Evolutionary conservation across 2,329 filamentous ascomycete genomes (phyloP).

Genomic region (Huntiella decipiens): DNA sequence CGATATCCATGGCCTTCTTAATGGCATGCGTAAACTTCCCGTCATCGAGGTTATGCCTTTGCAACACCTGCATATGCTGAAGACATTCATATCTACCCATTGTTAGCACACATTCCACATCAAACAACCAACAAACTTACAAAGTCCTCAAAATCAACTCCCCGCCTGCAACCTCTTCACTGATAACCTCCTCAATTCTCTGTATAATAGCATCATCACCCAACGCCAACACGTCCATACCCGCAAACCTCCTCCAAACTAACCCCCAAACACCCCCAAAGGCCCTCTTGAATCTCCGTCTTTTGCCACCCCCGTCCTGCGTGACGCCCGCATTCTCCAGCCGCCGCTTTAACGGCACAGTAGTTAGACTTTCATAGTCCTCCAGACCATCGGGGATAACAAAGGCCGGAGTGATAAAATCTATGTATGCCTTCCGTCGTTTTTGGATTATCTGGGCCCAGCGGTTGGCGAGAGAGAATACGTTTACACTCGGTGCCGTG

Average conservation of each 20-base stretch:
- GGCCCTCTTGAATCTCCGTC: slow-evolving; percentile 6
- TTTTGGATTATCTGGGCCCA: slow-evolving; percentile 7
- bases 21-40: no score
- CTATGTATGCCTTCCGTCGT: slow-evolving; percentile 4
- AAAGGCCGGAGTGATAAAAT: slow-evolving; percentile 17
- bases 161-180: no score
- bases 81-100: no score
- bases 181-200: no score
- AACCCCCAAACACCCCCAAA: slow-evolving; percentile 3
- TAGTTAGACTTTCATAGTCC: slow-evolving; percentile 14
- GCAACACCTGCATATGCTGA: no score
- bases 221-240: no score
- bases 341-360: slow-evolving; percentile 3
- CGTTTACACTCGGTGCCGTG: slow-evolving; percentile 3
- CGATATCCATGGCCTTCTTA: no score
- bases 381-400: slow-evolving; percentile 21
- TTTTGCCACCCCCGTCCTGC: neutral
- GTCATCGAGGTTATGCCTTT: no score
- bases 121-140: no score
- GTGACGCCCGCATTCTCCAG: neutral
- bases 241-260: neutral
- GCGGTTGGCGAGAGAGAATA: slow-evolving; percentile 4
- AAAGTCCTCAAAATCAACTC: no score
- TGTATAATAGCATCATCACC: no score
- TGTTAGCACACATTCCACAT: no score